Base-by-base conservation (phyloP, 345 rosid genomes). In the Ricinus communis region DNA sequence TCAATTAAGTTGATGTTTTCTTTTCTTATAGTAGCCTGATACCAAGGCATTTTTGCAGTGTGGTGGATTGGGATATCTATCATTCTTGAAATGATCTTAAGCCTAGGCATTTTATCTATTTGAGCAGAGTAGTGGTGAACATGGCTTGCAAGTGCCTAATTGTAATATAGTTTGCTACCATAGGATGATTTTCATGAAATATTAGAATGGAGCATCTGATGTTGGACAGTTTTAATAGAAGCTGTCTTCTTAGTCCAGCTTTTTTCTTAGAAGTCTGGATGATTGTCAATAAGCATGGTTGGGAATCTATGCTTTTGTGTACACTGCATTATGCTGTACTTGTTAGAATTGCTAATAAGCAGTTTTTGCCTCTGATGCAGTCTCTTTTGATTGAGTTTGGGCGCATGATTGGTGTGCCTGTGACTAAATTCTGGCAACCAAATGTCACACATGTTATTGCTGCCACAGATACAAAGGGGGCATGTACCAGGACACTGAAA, bases 391-490 rank as follows among this genome's bases (percentile, higher is more conserved):
- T 82, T 61, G 75, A 76, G 71, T 83, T 93, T 78, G 91, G 91
- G 19, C 74, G 45, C 63, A 81, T 61, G 72, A 66, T 83, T 61
- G 88, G 85, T 58, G 96, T 79, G 54, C 74, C 81, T 52, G 90
- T 93, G 38, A 76, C 87, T 55, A 91, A 86, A 74, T 84, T 78
- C 80, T 93, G 97, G 97, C 82, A 53, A 61, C 85, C 98, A 71
- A 80, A 76, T 73, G 93, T 90, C 41, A 89, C 98, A 36, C 98
- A 93, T 75, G 90, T 91, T 54, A 88, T 93, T 79, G 96, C 97
- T 61, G 82, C 94, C 33, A 85, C 90, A 52, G 84, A 86, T 71
- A 81, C 66, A 19, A 67, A 81, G 16, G 94, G 97, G 71, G 96
- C 96, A 21, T 91, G 93, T 82, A 84, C 83, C 55, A 81, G 97